Conservation (phyloP, 2,329 filamentous ascomycete genomes). For the Cryphonectria parasitica region DNA sequence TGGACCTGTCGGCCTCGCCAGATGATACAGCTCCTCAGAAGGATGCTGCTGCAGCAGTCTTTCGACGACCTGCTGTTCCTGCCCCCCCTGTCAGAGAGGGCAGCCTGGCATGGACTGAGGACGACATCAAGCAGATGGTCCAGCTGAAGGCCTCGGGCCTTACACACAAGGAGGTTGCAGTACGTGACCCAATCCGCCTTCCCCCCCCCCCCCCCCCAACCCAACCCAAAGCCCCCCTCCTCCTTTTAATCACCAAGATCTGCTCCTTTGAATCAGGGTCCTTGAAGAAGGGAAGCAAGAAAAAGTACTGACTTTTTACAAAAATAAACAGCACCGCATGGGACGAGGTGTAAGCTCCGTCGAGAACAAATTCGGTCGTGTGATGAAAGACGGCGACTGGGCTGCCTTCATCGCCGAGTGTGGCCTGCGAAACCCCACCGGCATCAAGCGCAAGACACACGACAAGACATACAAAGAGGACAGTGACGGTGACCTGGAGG, state of each 20-base stretch:
- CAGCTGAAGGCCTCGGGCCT: conserved; percentile 4
- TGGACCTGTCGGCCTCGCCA: not conserved
- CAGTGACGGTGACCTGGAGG: not conserved
- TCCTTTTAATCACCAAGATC: not conserved
- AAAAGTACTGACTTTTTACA: not conserved
- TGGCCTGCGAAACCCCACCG: not conserved
- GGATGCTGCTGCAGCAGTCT: not conserved
- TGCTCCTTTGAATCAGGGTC: too few relatives aligned
- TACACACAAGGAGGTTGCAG: conserved; percentile 12
- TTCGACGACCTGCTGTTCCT: not conserved
- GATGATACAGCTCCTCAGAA: not conserved
- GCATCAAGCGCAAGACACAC: not conserved
- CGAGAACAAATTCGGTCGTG: conserved; percentile 25
- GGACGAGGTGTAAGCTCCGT: conserved; percentile 18
- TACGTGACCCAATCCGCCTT: not conserved
- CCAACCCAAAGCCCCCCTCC: too few relatives aligned
- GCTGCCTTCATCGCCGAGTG: not conserved
- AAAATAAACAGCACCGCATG: conserved; percentile 4
- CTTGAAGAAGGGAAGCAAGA: not conserved
- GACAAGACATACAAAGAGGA: not conserved
- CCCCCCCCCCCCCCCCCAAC: not conserved
- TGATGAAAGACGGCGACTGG: conserved; percentile 12
- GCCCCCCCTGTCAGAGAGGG: not conserved
- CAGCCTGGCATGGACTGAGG: conserved; percentile 16
- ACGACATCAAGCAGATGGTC: conserved; percentile 17